Evolutionary conservation across 1,139 yeast species (phyloP).

Genomic region (Pichia sp.): DNA sequence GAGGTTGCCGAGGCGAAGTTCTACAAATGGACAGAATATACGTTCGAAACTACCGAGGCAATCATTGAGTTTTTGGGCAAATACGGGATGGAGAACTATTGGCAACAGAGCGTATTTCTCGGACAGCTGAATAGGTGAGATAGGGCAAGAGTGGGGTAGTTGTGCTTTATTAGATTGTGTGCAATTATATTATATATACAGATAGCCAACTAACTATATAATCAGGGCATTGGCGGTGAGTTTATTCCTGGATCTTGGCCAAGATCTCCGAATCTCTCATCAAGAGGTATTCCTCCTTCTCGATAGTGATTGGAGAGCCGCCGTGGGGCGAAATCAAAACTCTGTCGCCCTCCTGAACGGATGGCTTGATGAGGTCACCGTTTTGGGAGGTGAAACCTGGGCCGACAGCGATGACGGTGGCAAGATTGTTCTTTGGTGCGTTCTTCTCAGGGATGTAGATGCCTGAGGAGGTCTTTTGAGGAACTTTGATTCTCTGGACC

Average conservation of each 20-base stretch:
- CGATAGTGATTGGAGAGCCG: conserved; percentile 84
- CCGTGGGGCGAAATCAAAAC: conserved; percentile 76
- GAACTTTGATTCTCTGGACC: conserved; percentile 80
- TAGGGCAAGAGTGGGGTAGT: not conserved
- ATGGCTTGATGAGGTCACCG: conserved; percentile 68
- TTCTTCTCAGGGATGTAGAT: conserved; percentile 95
- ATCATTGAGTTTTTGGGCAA: conserved; percentile 48
- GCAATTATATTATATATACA: conserved; percentile 1
- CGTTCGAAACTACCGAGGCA: conserved; percentile 50
- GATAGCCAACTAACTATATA: not conserved
- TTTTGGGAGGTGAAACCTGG: conserved; percentile 70
- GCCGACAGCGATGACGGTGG: conserved; percentile 76
- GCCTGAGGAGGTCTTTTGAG: conserved; percentile 90
- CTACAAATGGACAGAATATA: conserved; percentile 57
- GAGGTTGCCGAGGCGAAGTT: conserved; percentile 52
- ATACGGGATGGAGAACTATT: conserved; percentile 56
- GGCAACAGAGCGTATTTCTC: conserved; percentile 33
- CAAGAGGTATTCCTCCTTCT: conserved; percentile 72
- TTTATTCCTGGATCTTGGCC: conserved; percentile 68
- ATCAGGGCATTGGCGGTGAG: not conserved
- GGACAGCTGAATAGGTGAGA: too few species aligned
- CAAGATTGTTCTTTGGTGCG: conserved; percentile 86
- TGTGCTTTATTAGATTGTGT: not conserved
- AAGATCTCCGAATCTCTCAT: conserved; percentile 90
- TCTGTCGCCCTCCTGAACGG: conserved; percentile 83